Percentiles rank a stretch among this genome's conserved stretches.
phyloP scores from a whole-genome alignment of 352 stramenopile genomes.

The Globisporangium spinosum region DNA sequence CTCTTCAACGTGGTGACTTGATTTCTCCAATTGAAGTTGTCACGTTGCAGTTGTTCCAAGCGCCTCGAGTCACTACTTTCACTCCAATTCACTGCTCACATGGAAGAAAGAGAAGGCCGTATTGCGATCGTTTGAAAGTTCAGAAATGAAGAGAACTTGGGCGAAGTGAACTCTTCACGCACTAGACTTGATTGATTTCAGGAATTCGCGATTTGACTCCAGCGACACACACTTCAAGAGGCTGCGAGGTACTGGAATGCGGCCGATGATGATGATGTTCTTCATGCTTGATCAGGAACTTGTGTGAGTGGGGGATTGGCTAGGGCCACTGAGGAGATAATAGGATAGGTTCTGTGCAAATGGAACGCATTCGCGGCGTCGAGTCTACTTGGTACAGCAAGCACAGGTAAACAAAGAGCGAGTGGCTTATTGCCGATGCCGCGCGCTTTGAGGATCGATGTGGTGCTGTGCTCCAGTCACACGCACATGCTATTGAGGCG shows the following conservation, averaged over 20 bases:
- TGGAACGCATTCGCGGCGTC: no score
- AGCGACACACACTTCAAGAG: neutral
- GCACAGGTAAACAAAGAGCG: no score
- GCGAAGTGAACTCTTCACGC: neutral
- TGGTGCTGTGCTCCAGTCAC: no score
- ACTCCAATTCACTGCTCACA: neutral
- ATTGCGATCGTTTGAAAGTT: neutral
- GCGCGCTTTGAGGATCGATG: no score
- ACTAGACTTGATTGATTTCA: constrained; percentile 7
- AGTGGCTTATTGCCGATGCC: no score
- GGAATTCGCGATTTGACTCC: neutral
- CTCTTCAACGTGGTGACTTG: neutral
- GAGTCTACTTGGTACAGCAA: no score
- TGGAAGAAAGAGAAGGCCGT: no score
- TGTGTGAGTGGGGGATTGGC: neutral
- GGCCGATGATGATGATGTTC: neutral
- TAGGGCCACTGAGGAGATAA: neutral
- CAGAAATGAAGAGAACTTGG: neutral
- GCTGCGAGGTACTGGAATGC: neutral
- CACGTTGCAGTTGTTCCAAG: neutral
- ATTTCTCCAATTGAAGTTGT: neutral
- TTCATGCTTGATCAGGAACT: neutral
- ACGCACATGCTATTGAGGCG: no score
- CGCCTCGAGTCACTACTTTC: neutral
- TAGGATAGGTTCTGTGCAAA: no score